Evolutionary conservation across 116 monocot species (phyloP).

Genomic region (Cymodocea nodosa): DNA sequence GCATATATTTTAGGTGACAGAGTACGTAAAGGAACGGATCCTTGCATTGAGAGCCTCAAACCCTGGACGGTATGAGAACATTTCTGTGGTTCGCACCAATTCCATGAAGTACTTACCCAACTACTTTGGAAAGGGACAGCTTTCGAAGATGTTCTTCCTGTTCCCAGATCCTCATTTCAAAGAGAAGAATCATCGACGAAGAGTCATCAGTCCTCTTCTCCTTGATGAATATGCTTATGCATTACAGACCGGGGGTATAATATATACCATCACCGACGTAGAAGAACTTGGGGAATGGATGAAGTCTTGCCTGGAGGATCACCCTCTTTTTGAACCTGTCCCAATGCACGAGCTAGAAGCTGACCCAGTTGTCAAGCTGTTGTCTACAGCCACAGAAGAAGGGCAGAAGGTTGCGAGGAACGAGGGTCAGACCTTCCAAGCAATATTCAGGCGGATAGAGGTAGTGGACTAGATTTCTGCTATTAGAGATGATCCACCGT

Average conservation of each 20-base stretch:
- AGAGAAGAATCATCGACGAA: constrained; percentile 87
- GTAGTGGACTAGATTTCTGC: constrained; percentile 3
- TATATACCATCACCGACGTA: constrained; percentile 87
- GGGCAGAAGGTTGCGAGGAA: constrained; percentile 92
- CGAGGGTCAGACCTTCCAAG: constrained; percentile 72
- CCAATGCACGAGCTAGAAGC: constrained; percentile 36
- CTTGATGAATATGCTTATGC: constrained; percentile 89
- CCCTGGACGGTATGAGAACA: constrained; percentile 62
- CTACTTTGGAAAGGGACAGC: constrained; percentile 79
- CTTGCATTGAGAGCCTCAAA: constrained; percentile 62
- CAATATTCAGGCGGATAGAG: constrained; percentile 48
- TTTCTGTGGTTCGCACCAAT: constrained; percentile 88
- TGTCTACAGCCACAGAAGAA: constrained; percentile 72
- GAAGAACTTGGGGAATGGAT: constrained; percentile 98
- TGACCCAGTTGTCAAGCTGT: constrained; percentile 63
- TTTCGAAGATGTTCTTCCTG: constrained; percentile 90
- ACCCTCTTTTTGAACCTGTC: constrained; percentile 65
- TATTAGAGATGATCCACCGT: neutral
- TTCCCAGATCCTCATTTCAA: constrained; percentile 98
- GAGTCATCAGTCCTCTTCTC: constrained; percentile 76
- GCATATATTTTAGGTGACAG: constrained; percentile 45
- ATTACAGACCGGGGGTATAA: constrained; percentile 57
- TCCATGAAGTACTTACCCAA: constrained; percentile 98
- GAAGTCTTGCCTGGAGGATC: constrained; percentile 67
- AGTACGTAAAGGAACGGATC: constrained; percentile 93